These are phyloP conservation scores for Imleria badia DNA, from an alignment of 768 basidiomycete genomes.

Conservation along the genomic window DNA sequence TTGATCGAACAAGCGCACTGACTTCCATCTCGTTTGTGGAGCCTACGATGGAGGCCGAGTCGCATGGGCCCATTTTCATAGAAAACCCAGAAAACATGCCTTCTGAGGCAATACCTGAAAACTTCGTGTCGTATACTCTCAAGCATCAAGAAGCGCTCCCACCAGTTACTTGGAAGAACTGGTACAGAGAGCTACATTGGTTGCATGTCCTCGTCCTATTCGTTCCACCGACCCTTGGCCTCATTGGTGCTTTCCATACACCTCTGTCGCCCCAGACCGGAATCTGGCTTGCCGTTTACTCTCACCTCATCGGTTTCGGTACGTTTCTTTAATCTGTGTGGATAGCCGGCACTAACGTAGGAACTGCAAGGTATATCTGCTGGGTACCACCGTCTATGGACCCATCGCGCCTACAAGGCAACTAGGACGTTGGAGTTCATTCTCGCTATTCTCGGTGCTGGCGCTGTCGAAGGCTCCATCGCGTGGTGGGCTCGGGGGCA, in stretches of 20 bases:
- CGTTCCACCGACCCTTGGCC: slow-evolving; percentile 3
- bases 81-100: slow-evolving; percentile 6
- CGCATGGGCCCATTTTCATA: neutral
- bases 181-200: slow-evolving; percentile 12
- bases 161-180: slow-evolving; percentile 11
- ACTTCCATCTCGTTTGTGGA: neutral
- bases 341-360: neutral
- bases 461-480: slow-evolving; percentile 91
- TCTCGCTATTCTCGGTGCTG: too few species aligned
- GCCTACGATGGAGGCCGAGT: neutral
- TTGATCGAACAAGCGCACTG: neutral
- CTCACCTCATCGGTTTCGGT: slow-evolving; percentile 76
- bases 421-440: slow-evolving; percentile 78
- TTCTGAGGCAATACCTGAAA: neutral
- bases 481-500: slow-evolving; percentile 97
- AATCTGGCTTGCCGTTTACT: slow-evolving; percentile 33
- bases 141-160: slow-evolving; percentile 5
- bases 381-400: slow-evolving; percentile 94
- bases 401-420: slow-evolving; percentile 91
- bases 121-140: slow-evolving; percentile 13
- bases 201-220: slow-evolving; percentile 2
- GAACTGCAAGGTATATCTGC: slow-evolving; percentile 64
- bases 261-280: neutral
- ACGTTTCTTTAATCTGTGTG: slow-evolving; percentile 22
- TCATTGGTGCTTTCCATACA: slow-evolving; percentile 2